These are phyloP conservation scores for Cichorium intybus DNA, from an alignment of 140 eudicot species.

Conservation along the genomic window DNA sequence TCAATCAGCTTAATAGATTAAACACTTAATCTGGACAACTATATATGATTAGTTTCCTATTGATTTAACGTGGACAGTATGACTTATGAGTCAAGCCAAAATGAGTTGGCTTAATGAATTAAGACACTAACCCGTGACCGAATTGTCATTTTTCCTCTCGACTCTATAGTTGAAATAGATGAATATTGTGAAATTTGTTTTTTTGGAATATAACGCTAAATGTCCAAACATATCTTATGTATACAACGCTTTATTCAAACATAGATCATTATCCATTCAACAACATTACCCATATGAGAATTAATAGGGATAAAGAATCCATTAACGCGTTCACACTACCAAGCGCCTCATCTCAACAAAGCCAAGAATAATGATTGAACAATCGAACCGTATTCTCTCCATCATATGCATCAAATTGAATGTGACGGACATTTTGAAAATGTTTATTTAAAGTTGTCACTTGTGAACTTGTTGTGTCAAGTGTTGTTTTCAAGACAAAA, in stretches of 20 bases:
- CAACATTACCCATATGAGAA: not conserved
- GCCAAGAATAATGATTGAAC: constrained; percentile 19
- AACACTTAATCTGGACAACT: too few species aligned
- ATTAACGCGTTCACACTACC: not conserved
- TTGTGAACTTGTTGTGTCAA: constrained; percentile 2
- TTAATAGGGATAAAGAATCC: not conserved
- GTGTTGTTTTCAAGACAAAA: constrained; percentile 1
- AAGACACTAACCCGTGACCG: too few species aligned
- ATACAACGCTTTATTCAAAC: too few species aligned
- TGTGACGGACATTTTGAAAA: not conserved
- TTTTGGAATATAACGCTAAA: not conserved
- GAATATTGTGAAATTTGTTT: not conserved
- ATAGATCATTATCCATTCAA: too few species aligned
- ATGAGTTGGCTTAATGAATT: too few species aligned
- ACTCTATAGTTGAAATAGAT: not conserved
- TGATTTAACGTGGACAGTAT: too few species aligned
- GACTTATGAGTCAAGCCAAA: not conserved
- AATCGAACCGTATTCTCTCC: constrained; percentile 1
- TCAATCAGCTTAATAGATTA: too few species aligned
- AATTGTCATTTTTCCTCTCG: not conserved
- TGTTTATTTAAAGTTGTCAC: not conserved
- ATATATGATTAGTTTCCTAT: too few species aligned
- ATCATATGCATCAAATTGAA: not conserved
- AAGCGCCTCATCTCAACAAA: constrained; percentile 1
- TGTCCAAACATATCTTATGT: too few species aligned